Evolutionary conservation across 1,139 yeast genomes (phyloP).

Genomic region (Neolecta irregularis): DNA sequence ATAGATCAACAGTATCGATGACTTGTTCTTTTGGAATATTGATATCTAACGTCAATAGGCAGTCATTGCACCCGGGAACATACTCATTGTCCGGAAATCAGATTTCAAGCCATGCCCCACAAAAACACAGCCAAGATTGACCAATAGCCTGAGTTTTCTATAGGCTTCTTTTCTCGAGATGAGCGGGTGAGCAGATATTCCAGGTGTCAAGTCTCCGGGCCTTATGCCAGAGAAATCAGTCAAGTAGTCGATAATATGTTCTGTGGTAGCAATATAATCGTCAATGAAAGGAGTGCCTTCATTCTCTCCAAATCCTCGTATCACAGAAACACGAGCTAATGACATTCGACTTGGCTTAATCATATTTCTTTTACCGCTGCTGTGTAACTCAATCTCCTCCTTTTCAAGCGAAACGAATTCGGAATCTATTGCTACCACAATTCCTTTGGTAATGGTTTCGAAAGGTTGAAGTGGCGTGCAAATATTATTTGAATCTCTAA

Average conservation of each 20-base stretch:
- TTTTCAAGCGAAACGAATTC: constrained; percentile 78
- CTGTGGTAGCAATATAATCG: constrained; percentile 69
- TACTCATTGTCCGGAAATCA: constrained; percentile 82
- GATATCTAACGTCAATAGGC: constrained; percentile 23
- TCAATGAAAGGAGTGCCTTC: constrained; percentile 77
- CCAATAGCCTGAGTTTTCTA: constrained; percentile 70
- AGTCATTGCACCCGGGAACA: constrained; percentile 3
- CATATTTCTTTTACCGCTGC: constrained; percentile 52
- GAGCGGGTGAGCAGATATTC: constrained; percentile 46
- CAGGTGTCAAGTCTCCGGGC: constrained; percentile 74
- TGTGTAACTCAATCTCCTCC: constrained; percentile 63
- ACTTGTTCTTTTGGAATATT: constrained; percentile 77
- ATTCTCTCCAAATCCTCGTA: constrained; percentile 58
- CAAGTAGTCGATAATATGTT: constrained; percentile 57
- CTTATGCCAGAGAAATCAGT: constrained; percentile 88
- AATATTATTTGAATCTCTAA: constrained; percentile 39
- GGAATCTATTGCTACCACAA: constrained; percentile 85
- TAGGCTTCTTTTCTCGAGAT: constrained; percentile 73
- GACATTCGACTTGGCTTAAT: constrained; percentile 64
- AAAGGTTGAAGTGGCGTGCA: constrained; percentile 7
- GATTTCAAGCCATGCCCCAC: constrained; percentile 89
- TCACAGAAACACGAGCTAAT: constrained; percentile 76
- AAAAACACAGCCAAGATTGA: constrained; percentile 79
- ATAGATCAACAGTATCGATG: constrained; percentile 75
- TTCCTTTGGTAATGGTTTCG: too few relatives aligned